phyloP scores from a whole-genome alignment of 352 stramenopile species.

The Plasmopara halstedii region DNA sequence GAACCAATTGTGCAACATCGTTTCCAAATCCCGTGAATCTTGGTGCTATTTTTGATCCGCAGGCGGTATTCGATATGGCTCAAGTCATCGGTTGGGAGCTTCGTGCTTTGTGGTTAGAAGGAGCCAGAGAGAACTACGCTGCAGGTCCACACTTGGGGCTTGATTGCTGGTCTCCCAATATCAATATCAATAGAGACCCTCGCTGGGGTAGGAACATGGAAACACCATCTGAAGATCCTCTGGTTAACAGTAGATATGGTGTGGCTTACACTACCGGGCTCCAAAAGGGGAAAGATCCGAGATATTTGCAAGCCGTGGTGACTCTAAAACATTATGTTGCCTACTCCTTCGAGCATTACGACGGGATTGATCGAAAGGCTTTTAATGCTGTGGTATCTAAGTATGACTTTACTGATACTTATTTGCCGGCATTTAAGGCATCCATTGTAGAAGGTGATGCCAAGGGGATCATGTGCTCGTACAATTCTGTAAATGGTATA shows the following conservation, averaged over 20 bases:
- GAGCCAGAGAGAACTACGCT: constrained; percentile 59
- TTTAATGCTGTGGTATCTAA: constrained; percentile 87
- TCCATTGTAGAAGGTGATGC: constrained; percentile 75
- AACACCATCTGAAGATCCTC: constrained; percentile 89
- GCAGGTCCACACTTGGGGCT: constrained; percentile 67
- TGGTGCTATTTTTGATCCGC: constrained; percentile 82
- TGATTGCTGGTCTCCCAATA: constrained; percentile 92
- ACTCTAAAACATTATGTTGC: constrained; percentile 93
- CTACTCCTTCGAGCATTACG: constrained; percentile 85
- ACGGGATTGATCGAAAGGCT: constrained; percentile 59
- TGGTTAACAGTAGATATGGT: constrained; percentile 88
- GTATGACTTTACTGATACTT: constrained; percentile 92
- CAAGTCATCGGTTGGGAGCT: constrained; percentile 82
- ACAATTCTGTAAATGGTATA: constrained; percentile 93
- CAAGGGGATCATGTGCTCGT: constrained; percentile 93
- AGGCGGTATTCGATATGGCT: constrained; percentile 75
- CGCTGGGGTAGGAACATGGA: constrained; percentile 92
- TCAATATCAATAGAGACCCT: constrained; percentile 94
- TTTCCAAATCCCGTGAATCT: constrained; percentile 90
- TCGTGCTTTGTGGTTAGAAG: constrained; percentile 71
- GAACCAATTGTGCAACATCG: constrained; percentile 70
- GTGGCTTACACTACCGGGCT: constrained; percentile 85
- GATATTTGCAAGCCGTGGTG: constrained; percentile 77
- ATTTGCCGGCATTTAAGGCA: constrained; percentile 78
- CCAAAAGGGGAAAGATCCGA: constrained; percentile 65